These are phyloP conservation scores for Boletus patriciae DNA, from an alignment of 768 basidiomycete species.

Conservation along the genomic window DNA sequence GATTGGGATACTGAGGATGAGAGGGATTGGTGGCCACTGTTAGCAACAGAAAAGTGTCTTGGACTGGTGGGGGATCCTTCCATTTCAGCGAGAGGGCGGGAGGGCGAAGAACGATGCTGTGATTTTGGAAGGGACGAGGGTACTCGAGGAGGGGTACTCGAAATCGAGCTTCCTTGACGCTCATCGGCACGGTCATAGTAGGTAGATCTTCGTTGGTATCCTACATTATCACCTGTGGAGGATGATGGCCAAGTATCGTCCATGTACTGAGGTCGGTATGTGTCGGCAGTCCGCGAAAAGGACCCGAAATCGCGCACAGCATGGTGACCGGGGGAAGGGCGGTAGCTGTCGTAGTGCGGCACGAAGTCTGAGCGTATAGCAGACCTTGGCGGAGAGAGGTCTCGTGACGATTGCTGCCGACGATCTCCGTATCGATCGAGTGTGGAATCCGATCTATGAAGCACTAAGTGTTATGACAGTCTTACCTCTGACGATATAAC, in stretches of 20 bases:
- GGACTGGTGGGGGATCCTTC: conserved; percentile 4
- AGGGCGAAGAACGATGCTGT: conserved; percentile 26
- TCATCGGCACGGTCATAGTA: conserved; percentile 29
- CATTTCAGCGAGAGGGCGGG: conserved; percentile 13
- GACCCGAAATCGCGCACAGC: conserved; percentile 42
- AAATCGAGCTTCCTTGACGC: conserved; percentile 31
- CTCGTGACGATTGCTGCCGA: conserved; percentile 34
- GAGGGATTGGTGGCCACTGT: conserved; percentile 18
- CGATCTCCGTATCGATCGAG: conserved; percentile 39
- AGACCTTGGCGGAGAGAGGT: conserved; percentile 39
- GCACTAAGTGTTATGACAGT: conserved; percentile 14
- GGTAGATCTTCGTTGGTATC: conserved; percentile 20
- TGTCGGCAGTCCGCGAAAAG: conserved; percentile 41
- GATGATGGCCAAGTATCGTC: conserved; percentile 34
- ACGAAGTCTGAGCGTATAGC: conserved; percentile 34
- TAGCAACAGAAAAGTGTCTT: conserved; percentile 2
- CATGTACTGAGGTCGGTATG: conserved; percentile 51
- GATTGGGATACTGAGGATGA: conserved; percentile 23
- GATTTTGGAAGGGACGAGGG: conserved; percentile 15
- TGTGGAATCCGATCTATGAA: conserved; percentile 27
- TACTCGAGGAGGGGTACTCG: conserved; percentile 34
- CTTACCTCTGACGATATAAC: conserved; percentile 28
- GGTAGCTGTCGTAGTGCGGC: conserved; percentile 49
- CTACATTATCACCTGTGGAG: conserved; percentile 34
- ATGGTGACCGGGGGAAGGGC: conserved; percentile 39